Percentiles rank a stretch among this genome's conserved stretches.
phyloP scores from a whole-genome alignment of 331 rosid species.

The Saraca asoca region DNA sequence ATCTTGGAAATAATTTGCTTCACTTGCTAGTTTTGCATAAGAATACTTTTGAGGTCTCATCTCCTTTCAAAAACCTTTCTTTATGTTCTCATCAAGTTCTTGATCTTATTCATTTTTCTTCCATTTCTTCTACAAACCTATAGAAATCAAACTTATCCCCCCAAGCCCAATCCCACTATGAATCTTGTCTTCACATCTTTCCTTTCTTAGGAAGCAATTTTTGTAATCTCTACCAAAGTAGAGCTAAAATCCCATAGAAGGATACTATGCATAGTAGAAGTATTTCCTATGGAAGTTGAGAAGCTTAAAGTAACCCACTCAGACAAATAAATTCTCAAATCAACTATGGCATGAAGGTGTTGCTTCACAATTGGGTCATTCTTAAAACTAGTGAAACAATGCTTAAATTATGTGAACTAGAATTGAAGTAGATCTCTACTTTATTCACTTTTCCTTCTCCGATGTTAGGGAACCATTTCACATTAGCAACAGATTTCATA shows the following conservation, averaged over 20 bases:
- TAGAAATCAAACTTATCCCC: not conserved
- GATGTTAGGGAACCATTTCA: not conserved
- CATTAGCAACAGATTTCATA: not conserved
- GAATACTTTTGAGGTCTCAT: constrained; percentile 35
- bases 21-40: constrained; percentile 15
- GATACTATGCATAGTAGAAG: not conserved
- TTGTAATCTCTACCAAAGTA: too few relatives aligned
- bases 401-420: not conserved
- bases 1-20: constrained; percentile 23
- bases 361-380: too few relatives aligned
- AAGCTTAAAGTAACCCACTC: constrained; percentile 22
- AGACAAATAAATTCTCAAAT: not conserved
- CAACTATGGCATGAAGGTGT: too few relatives aligned
- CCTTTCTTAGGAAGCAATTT: too few relatives aligned
- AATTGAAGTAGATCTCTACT: not conserved
- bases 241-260: not conserved
- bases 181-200: too few relatives aligned
- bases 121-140: not conserved
- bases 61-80: constrained; percentile 23
- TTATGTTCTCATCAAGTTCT: not conserved
- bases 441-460: not conserved
- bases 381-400: constrained; percentile 18
- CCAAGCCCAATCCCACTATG: constrained; percentile 14
- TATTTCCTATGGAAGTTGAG: not conserved
- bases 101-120: not conserved